These are phyloP conservation scores for Pseudotsuga menziesii DNA, from an alignment of 75 land plant species.

Conservation along the genomic window DNA sequence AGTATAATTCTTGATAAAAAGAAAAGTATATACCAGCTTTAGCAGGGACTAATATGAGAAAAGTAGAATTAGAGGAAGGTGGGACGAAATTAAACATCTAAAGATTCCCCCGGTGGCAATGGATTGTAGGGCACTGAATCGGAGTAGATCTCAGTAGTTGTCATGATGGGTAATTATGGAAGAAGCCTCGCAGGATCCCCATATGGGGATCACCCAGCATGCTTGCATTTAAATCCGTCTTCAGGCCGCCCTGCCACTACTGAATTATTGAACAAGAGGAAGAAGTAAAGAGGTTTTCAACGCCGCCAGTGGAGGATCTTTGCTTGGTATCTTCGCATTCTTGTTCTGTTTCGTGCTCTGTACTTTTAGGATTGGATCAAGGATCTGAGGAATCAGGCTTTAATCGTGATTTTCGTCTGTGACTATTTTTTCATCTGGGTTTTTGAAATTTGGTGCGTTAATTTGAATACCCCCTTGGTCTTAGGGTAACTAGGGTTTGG, in stretches of 20 bases:
- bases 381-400: too few relatives aligned
- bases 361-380: not conserved
- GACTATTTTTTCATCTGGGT: not conserved
- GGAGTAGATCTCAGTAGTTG: not conserved
- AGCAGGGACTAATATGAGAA: too few relatives aligned
- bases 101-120: too few relatives aligned
- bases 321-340: not conserved
- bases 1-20: too few relatives aligned
- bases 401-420: too few relatives aligned
- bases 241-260: not conserved
- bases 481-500: not conserved
- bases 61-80: too few relatives aligned
- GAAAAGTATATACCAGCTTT: too few relatives aligned
- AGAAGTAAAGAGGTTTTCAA: not conserved
- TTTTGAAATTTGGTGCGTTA: not conserved
- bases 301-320: not conserved
- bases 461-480: not conserved
- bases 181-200: conserved; percentile 1
- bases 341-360: not conserved
- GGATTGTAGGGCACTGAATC: too few relatives aligned
- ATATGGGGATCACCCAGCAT: not conserved
- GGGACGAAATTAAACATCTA: too few relatives aligned
- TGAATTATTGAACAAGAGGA: not conserved
- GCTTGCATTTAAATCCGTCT: conserved; percentile 5
- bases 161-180: not conserved